Conservation (phyloP, 176 grass and related monocot species). For the Musa itinerans region DNA sequence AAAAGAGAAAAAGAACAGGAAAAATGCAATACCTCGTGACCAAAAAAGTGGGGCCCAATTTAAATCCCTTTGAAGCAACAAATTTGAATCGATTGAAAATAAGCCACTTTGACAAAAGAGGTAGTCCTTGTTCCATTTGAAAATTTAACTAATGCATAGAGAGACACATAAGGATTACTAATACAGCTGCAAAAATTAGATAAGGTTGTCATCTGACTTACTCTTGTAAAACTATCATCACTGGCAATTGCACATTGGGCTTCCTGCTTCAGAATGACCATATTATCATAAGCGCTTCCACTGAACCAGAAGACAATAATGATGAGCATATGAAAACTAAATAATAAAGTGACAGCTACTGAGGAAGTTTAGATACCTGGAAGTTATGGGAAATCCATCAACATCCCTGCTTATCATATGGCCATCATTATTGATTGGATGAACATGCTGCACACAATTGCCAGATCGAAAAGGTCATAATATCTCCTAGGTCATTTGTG, state of each 20-base stretch:
- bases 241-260: slow-evolving; percentile 61
- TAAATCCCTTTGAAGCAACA: slow-evolving; percentile 72
- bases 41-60: slow-evolving; percentile 76
- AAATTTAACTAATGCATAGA: slow-evolving; percentile 62
- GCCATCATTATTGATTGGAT: slow-evolving; percentile 83
- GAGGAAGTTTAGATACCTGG: slow-evolving; percentile 51
- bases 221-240: slow-evolving; percentile 75
- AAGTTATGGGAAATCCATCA: slow-evolving; percentile 87
- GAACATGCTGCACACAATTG: slow-evolving; percentile 47
- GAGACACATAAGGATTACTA: not conserved
- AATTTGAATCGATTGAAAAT: slow-evolving; percentile 94
- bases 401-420: slow-evolving; percentile 59
- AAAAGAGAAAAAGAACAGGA: not conserved
- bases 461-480: not conserved
- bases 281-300: slow-evolving; percentile 85
- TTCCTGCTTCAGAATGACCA: slow-evolving; percentile 97
- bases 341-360: not conserved
- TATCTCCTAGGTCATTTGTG: not conserved
- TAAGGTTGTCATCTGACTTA: slow-evolving; percentile 26
- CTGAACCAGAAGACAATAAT: slow-evolving; percentile 35
- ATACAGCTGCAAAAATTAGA: not conserved
- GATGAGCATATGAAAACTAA: slow-evolving; percentile 3
- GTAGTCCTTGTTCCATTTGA: slow-evolving; percentile 98
- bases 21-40: slow-evolving; percentile 51
- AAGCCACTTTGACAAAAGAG: slow-evolving; percentile 66